A percentile compares a stretch with the other conserved stretches of the same genome.
Evolutionary conservation across 2,329 filamentous ascomycete genomes (phyloP).

Genomic region (Akanthomyces muscarius): DNA sequence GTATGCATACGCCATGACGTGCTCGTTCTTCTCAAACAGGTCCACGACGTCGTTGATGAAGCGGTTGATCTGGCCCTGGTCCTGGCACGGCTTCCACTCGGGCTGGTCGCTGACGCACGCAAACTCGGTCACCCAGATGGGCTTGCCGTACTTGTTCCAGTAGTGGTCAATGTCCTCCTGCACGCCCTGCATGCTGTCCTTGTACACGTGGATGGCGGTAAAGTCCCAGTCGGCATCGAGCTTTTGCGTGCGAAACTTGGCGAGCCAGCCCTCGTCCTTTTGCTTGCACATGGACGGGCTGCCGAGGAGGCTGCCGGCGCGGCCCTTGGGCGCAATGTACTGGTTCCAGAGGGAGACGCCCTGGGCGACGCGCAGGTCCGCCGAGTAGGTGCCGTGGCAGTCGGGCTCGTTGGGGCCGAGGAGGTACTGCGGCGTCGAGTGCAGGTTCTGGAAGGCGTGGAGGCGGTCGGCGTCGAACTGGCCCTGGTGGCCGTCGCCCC

Average conservation of each 20-base stretch:
- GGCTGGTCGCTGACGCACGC: constrained; percentile 20
- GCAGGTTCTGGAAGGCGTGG: constrained; percentile 17
- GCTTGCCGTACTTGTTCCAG: constrained; percentile 22
- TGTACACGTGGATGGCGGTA: constrained; percentile 20
- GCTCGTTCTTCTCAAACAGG: constrained; percentile 19
- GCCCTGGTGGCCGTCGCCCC: constrained; percentile 20
- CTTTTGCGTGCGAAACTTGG: constrained; percentile 15
- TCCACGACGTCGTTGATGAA: constrained; percentile 20
- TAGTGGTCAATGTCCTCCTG: constrained; percentile 21
- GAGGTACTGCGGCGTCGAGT: constrained; percentile 17
- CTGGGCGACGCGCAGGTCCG: constrained; percentile 23
- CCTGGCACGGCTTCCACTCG: constrained; percentile 17
- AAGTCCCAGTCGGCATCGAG: constrained; percentile 20
- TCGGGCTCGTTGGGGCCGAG: constrained; percentile 21
- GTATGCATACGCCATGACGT: constrained; percentile 21
- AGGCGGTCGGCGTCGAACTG: constrained; percentile 16
- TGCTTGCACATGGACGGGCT: constrained; percentile 58
- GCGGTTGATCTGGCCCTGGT: constrained; percentile 20
- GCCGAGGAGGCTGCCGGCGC: constrained; percentile 53
- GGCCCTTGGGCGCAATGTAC: constrained; percentile 64
- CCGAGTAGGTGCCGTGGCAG: constrained; percentile 19
- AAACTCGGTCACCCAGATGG: constrained; percentile 20
- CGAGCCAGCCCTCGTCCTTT: constrained; percentile 21
- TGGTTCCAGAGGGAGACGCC: constrained; percentile 45
- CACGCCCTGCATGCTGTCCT: constrained; percentile 19